Percentiles rank a stretch among this genome's conserved stretches.
phyloP scores from a whole-genome alignment of 2,329 filamentous ascomycete genomes.

The Aureobasidium leucospermi region DNA sequence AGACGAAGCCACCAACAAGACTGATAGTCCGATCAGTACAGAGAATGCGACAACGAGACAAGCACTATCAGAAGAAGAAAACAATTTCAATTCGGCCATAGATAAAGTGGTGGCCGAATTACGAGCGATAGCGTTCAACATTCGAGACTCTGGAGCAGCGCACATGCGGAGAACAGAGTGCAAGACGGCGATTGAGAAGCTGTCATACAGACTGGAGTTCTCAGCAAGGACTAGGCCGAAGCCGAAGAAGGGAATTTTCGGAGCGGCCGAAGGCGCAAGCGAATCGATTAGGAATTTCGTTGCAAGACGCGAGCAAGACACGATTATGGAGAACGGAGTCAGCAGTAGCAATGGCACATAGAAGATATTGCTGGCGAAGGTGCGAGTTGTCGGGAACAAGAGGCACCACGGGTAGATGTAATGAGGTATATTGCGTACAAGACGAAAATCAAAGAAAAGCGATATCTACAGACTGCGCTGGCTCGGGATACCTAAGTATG shows the following conservation, averaged over 20 bases:
- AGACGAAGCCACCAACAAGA: conserved; percentile 4
- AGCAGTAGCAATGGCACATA: background rate
- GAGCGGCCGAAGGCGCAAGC: conserved; percentile 30
- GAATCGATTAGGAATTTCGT: conserved; percentile 25
- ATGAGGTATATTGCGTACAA: conserved; percentile 11
- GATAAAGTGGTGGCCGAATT: conserved; percentile 59
- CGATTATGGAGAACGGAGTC: background rate
- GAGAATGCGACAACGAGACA: background rate
- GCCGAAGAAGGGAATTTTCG: conserved; percentile 26
- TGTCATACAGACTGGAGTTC: conserved; percentile 66
- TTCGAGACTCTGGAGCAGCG: conserved; percentile 67
- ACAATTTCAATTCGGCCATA: conserved; percentile 60
- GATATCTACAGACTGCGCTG: conserved; percentile 13
- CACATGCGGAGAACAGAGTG: conserved; percentile 67
- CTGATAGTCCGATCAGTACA: background rate
- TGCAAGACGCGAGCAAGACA: conserved; percentile 10
- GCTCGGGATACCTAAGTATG: conserved; percentile 6
- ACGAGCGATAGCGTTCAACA: conserved; percentile 50
- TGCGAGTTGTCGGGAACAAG: background rate
- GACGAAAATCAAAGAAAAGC: conserved; percentile 3
- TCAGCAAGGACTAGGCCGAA: conserved; percentile 56
- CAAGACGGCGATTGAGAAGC: conserved; percentile 65
- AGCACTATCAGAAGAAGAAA: conserved; percentile 28
- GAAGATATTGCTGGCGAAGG: background rate
- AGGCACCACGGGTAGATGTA: background rate